Conservation (phyloP, 2,329 filamentous ascomycete genomes). For the Nemania abortiva region DNA sequence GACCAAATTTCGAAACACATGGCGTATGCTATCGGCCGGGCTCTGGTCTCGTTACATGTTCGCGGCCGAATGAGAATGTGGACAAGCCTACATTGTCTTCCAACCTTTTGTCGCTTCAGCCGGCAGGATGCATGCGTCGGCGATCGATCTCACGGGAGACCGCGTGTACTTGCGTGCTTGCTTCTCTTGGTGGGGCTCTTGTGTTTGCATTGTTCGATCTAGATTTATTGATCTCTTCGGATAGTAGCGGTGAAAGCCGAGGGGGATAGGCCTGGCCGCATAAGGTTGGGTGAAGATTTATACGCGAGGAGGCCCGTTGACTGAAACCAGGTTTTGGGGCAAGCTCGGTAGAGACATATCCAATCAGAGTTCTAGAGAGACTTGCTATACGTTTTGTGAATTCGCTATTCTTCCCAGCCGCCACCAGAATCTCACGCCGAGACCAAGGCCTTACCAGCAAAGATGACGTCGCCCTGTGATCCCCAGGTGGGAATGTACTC, state of each 20-base stretch:
- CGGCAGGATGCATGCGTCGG: constrained; percentile 13
- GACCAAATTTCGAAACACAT: constrained; percentile 29
- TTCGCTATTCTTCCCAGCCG: background rate
- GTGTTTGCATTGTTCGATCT: constrained; percentile 32
- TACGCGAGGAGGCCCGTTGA: background rate
- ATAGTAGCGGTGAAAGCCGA: constrained; percentile 2
- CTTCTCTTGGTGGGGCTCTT: constrained; percentile 25
- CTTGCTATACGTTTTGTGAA: background rate
- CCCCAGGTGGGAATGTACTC: constrained; percentile 53
- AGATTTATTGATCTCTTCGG: constrained; percentile 9
- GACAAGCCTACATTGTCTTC: constrained; percentile 11
- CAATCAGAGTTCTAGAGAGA: background rate
- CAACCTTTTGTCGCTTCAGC: background rate
- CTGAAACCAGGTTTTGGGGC: background rate
- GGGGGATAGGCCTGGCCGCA: background rate
- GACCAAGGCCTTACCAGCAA: constrained; percentile 13
- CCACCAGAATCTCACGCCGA: background rate
- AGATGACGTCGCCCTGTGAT: constrained; percentile 49
- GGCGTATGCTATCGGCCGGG: constrained; percentile 20
- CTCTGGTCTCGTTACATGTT: constrained; percentile 4
- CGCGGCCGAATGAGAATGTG: background rate
- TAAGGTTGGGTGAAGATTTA: background rate
- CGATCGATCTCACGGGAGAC: constrained; percentile 34
- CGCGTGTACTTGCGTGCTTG: constrained; percentile 25
- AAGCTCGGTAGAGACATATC: background rate